Evolutionary conservation across 1,139 yeast species (phyloP), one percentile per base, ranked within the genome.

Genomic region (Sugiyamaella castrensis): DNA sequence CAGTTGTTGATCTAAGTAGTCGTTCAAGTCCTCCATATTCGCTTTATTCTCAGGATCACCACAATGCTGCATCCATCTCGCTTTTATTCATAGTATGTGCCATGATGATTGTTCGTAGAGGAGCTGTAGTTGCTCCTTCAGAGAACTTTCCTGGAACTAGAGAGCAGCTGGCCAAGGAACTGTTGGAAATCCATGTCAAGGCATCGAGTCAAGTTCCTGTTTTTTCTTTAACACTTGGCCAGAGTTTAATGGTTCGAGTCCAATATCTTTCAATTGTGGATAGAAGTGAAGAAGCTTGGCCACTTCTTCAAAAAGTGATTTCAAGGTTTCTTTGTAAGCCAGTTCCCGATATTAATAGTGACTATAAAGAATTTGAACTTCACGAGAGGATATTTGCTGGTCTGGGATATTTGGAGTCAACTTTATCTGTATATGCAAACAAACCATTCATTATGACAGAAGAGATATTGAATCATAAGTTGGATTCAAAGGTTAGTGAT

Each of bases 81-180:
- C 40, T 42, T 4, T 29, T 48, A 4, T 48, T 43, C 33, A 44
- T 48, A 24, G 48, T 48, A 8, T 48, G 48, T 36, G 51, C 51
- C 11, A 16, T 33, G 2, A 46, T 48, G 13, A 48, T 48, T n/a
- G 48, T 48, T 2, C 42, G 49, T 10, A 35, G 40, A 31, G 49
- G 49, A 19, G 49, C 49, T 5, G 36, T n/a, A 12, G 49, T 46
- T 5, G 13, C 34, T 2, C 2, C 31, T 2, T 37, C 47, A 7
- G 33, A 32, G 12, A 37, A 43, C 12, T 43, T 43, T 27, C 30
- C 37, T n/a, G 47, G 47, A 4, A 43, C 37, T 6, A 30, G 47
- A 37, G 47, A 37, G 15, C 47, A 37, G 27, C 13, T 43, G 33
- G 41, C 47, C 9, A 30, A 28, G 28, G 47, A 43, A 26, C 31